These are phyloP conservation scores for Parathielavia hyrcaniae DNA, from an alignment of 495 filamentous ascomycete genomes.

Conservation along the genomic window DNA sequence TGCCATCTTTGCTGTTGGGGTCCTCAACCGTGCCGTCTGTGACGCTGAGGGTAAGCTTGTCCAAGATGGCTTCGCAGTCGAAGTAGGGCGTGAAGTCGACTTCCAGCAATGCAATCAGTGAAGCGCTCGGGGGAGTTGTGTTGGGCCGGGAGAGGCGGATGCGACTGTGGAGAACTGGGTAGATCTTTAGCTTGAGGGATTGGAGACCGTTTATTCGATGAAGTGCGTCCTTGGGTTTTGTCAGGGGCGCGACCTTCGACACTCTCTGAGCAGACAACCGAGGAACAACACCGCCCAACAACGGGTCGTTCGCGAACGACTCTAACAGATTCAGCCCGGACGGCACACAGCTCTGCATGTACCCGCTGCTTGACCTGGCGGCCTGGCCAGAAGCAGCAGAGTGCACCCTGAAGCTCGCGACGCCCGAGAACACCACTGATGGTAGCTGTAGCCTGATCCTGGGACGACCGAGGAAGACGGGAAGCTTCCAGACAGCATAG, in stretches of 20 bases:
- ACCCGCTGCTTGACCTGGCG: conserved; percentile 53
- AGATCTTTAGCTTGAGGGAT: conserved; percentile 62
- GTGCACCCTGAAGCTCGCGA: conserved; percentile 54
- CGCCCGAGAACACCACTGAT: conserved; percentile 67
- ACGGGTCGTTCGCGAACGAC: conserved; percentile 63
- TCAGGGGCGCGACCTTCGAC: conserved; percentile 62
- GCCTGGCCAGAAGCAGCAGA: conserved; percentile 45
- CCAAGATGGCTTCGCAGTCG: conserved; percentile 62
- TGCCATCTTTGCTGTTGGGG: conserved; percentile 51
- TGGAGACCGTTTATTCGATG: conserved; percentile 59
- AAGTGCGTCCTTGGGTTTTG: conserved; percentile 47
- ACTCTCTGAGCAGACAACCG: conserved; percentile 75
- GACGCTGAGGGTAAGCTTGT: conserved; percentile 59
- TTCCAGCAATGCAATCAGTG: conserved; percentile 75
- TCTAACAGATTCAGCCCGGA: conserved; percentile 77
- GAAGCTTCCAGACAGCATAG: conserved; percentile 74
- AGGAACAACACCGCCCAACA: conserved; percentile 58
- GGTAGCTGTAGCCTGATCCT: conserved; percentile 72
- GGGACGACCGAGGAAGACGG: conserved; percentile 71
- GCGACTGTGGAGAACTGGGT: conserved; percentile 75
- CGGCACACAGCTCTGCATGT: conserved; percentile 68
- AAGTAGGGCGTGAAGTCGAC: conserved; percentile 82
- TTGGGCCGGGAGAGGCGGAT: conserved; percentile 73
- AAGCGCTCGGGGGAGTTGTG: conserved; percentile 54
- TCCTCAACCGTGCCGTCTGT: conserved; percentile 62